Evolutionary conservation across 345 rosid species (phyloP), one percentile per base, ranked within the genome.

Genomic region (Sonneratia caseolaris): DNA sequence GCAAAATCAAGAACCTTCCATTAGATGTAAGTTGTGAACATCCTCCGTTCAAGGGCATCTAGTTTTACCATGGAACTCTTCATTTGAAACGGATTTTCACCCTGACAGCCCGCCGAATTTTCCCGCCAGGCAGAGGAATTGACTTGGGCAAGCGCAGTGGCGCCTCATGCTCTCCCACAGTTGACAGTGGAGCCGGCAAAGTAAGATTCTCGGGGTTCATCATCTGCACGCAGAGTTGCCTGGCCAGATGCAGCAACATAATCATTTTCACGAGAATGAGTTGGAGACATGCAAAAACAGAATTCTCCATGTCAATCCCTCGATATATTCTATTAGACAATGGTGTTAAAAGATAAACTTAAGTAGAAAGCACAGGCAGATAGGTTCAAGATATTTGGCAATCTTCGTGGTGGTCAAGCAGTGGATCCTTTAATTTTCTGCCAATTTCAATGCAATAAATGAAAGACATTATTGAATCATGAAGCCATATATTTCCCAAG

Each of bases 11-110:
- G 14, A 7, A 57, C 35, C 64, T 57, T 57, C 64, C 64, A 57
- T 57, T 7, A 0, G 7, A 57, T 57, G 64, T 12, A 57, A 57
- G 9, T n/a, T 57, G 64, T n/a, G 64, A 62, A 35, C 66, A 35
- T 62, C 13, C 3, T 62, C 66, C 66, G 10, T 24, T n/a, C 9
- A 22, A 62, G 0, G 7, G 37, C 37, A 62, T 7, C 37, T 21
- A n/a, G 16, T 19, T 15, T 22, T 22, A 5, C 13, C 61, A 22
- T 35, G 13, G 2, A 35, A 2, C 51, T 4, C 38, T 36, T 81
- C 77, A 95, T 77, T 81, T 86, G 71, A 98, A 92, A 16, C 97
- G 85, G 77, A 90, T 81, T 83, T 92, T 92, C 61, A 95, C 82
- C 51, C 79, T 86, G 72, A 92, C 96, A 40, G 79, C 81, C 99